phyloP scores from a whole-genome alignment of 2,329 filamentous ascomycete genomes.

The Alternaria triticimaculans region DNA sequence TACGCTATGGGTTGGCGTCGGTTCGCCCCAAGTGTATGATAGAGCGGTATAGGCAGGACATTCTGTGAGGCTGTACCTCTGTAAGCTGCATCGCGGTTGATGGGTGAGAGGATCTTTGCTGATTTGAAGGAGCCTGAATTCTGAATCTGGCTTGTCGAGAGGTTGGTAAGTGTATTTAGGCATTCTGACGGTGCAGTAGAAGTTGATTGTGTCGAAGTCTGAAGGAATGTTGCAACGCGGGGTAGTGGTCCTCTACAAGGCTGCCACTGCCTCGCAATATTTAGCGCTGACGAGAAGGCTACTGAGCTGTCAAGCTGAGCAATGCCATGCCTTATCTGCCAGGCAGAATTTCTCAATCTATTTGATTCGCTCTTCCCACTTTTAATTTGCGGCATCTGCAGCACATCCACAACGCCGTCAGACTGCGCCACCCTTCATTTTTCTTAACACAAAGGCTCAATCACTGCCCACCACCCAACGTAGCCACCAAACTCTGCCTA shows the following conservation, averaged over 20 bases:
- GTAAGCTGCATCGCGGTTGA: neutral
- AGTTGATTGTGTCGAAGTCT: neutral
- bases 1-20: neutral
- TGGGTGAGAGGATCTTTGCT: neutral
- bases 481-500: slow-evolving; percentile 15
- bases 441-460: rapidly evolving
- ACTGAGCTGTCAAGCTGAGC: neutral
- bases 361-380: neutral
- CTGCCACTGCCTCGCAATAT: neutral
- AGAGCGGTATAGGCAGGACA: neutral
- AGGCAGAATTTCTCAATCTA: neutral
- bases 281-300: neutral
- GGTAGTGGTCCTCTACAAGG: neutral
- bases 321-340: neutral
- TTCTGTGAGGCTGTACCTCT: rapidly evolving
- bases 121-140: neutral
- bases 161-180: neutral
- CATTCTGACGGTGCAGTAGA: neutral
- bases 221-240: neutral
- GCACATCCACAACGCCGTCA: neutral
- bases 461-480: neutral
- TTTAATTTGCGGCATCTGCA: neutral
- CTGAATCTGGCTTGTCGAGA: neutral
- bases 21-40: neutral
- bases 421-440: neutral